These are phyloP conservation scores for Pythium utonaiense DNA, from an alignment of 352 stramenopile genomes.

Conservation along the genomic window DNA sequence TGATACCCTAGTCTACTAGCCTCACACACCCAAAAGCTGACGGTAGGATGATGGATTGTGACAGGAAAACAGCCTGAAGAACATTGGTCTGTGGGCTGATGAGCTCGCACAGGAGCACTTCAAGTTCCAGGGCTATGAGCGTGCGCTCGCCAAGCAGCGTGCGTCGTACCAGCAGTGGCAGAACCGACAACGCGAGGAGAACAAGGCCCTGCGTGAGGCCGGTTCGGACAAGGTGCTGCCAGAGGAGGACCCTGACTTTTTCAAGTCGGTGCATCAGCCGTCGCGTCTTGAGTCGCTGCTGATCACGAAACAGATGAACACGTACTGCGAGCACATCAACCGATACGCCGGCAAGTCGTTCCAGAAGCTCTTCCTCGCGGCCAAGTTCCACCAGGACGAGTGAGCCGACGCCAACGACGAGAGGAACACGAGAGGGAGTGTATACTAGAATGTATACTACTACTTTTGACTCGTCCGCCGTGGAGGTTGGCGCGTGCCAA, in stretches of 20 bases:
- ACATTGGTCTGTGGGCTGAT: slow-evolving; percentile 96
- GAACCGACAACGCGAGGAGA: slow-evolving; percentile 84
- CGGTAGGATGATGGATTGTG: slow-evolving; percentile 18
- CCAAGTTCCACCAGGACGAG: slow-evolving; percentile 85
- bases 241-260: slow-evolving; percentile 83
- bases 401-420: slow-evolving; percentile 22
- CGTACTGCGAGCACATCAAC: slow-evolving; percentile 92
- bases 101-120: slow-evolving; percentile 95
- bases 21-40: not conserved
- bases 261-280: slow-evolving; percentile 85
- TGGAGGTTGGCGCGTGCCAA: not conserved
- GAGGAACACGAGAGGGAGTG: slow-evolving; percentile 1
- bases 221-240: slow-evolving; percentile 64
- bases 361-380: slow-evolving; percentile 89
- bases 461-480: slow-evolving; percentile 4
- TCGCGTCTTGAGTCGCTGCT: slow-evolving; percentile 86
- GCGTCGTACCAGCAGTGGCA: slow-evolving; percentile 84
- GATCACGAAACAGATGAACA: slow-evolving; percentile 92
- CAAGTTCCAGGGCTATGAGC: slow-evolving; percentile 90
- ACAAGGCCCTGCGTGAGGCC: slow-evolving; percentile 80
- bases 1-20: too few relatives aligned
- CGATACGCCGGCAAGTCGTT: slow-evolving; percentile 88
- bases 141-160: slow-evolving; percentile 82
- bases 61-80: slow-evolving; percentile 96
- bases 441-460: slow-evolving; percentile 15